These are phyloP conservation scores for Proteromonas lacertae DNA, from an alignment of 352 stramenopile genomes.

Conservation along the genomic window DNA sequence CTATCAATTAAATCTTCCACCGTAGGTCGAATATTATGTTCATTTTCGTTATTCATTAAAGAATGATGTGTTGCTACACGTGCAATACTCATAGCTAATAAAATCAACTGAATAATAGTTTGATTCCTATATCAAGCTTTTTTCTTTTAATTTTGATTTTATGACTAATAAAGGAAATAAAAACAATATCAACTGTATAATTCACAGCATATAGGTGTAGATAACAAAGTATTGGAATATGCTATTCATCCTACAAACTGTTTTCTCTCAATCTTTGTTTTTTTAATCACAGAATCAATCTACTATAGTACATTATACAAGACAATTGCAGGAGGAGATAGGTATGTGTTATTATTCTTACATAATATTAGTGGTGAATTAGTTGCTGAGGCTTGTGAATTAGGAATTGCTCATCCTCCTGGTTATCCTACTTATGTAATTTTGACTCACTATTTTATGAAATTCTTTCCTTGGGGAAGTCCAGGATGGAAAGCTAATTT, in stretches of 20 bases:
- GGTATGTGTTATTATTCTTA: no score
- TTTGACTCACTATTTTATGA: not conserved
- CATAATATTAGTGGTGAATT: slow-evolving; percentile 55
- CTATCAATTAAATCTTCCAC: no score
- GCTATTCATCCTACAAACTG: not conserved
- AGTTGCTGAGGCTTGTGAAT: slow-evolving; percentile 53
- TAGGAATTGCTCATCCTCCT: slow-evolving; percentile 48
- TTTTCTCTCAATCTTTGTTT: not conserved
- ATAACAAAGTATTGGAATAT: not conserved
- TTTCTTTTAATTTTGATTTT: no score
- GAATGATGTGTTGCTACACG: no score
- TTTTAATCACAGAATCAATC: slow-evolving; percentile 10
- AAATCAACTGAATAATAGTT: no score
- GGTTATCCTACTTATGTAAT: not conserved
- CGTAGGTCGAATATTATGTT: no score
- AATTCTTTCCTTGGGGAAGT: slow-evolving; percentile 27
- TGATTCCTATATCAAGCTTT: no score
- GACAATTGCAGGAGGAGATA: slow-evolving; percentile 44
- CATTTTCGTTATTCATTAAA: no score
- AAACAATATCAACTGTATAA: no score
- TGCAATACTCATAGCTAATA: no score
- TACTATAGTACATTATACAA: slow-evolving; percentile 36
- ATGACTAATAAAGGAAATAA: no score
- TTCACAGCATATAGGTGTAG: no score
- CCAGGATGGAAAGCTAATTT: slow-evolving; percentile 56